Percentiles rank a stretch among this genome's conserved stretches.
phyloP scores from a whole-genome alignment of 768 basidiomycete genomes.

The Pleurotus platypus region DNA sequence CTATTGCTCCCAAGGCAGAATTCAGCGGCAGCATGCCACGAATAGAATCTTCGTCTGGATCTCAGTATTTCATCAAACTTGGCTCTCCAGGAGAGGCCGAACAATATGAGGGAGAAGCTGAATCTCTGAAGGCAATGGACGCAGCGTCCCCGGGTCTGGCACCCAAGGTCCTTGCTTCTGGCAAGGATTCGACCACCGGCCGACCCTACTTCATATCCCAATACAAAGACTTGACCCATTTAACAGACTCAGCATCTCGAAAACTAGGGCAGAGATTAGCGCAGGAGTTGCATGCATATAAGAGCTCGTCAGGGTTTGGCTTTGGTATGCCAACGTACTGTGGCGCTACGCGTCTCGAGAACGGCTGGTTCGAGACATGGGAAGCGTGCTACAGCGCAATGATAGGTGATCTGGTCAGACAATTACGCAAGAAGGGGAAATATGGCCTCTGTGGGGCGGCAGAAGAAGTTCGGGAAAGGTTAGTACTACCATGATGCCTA shows the following conservation, averaged over 20 bases:
- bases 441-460: slow-evolving; percentile 51
- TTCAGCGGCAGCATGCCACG: slow-evolving; percentile 44
- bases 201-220: slow-evolving; percentile 70
- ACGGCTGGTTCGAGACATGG: slow-evolving; percentile 76
- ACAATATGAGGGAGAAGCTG: slow-evolving; percentile 67
- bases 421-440: slow-evolving; percentile 36
- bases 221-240: slow-evolving; percentile 55
- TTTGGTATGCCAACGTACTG: slow-evolving; percentile 77
- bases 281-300: slow-evolving; percentile 57
- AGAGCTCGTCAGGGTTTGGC: slow-evolving; percentile 58
- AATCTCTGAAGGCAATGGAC: slow-evolving; percentile 61
- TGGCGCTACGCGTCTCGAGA: slow-evolving; percentile 63
- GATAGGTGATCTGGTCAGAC: slow-evolving; percentile 53
- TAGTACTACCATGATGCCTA: slow-evolving; percentile 15
- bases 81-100: slow-evolving; percentile 51
- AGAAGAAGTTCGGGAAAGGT: slow-evolving; percentile 45
- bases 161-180: slow-evolving; percentile 52
- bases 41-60: slow-evolving; percentile 54
- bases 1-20: slow-evolving; percentile 45
- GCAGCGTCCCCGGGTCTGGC: slow-evolving; percentile 66
- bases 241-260: slow-evolving; percentile 43
- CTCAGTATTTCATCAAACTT: slow-evolving; percentile 58
- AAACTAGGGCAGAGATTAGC: slow-evolving; percentile 61
- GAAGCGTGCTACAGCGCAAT: slow-evolving; percentile 61
- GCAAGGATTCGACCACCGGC: slow-evolving; percentile 29